Evolutionary conservation across 2,329 filamentous ascomycete genomes (phyloP), one percentile per base, ranked within the genome.

Genomic region (Penicillium olsonii): DNA sequence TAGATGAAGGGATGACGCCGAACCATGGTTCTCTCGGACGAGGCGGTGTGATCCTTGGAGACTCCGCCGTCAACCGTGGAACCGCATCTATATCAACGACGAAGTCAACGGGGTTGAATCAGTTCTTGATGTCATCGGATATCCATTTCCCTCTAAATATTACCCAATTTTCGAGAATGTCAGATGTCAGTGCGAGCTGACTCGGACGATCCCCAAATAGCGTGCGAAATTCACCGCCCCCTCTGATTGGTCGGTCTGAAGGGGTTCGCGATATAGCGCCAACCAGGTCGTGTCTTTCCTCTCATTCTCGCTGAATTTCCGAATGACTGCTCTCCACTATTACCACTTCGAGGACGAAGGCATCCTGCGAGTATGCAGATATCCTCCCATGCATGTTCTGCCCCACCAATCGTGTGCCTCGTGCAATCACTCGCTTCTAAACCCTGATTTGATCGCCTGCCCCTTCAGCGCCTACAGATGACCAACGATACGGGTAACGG

Each of bases 121-220:
- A n/a, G 15, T n/a, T 18, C 11, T 20, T 48, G 39, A 48, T 48
- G 45, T 38, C 45, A 44, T 48, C 38, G 33, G 17, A 24, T 24
- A 35, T 17, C 15, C 10, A 37, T 42, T 18, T 18, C n/a, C 31
- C 34, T 39, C 44, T 10, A 8, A 11, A 37, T 11, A 19, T 31
- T 45, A 34, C 33, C 42, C 47, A 45, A 34, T n/a, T 14, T 12
- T n/a, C 42, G 14, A 45, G 48, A 60, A 61, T 59, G 57, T 59
- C 60, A 55, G 54, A 57, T 61, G 66, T 68, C 65, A 68, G 54
- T 61, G 58, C 59, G 59, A 59, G 59, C 50, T 57, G 55, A 52
- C 19, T 40, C 7, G 24, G 45, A 37, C 31, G 41, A 48, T 38
- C 40, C 17, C 33, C 40, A 57, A 48, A 53, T 59, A 57, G 54